These are phyloP conservation scores for Colletotrichum tanaceti DNA, from an alignment of 2,329 filamentous ascomycete species.

Conservation along the genomic window DNA sequence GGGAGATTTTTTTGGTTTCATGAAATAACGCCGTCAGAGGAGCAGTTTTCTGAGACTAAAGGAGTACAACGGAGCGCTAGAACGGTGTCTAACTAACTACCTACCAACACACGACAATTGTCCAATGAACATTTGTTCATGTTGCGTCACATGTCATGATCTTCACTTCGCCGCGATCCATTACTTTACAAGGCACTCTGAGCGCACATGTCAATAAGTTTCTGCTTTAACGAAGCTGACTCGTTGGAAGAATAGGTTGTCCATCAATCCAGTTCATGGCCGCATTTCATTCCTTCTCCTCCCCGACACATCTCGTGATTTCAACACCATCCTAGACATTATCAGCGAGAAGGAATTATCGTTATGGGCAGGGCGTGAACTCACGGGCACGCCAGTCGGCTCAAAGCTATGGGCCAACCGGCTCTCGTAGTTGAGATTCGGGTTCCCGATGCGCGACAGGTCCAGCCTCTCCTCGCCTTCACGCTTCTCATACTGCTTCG, in stretches of 20 bases:
- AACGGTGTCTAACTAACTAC: constrained; percentile 29
- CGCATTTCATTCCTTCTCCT: constrained; percentile 40
- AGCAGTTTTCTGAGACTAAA: constrained; percentile 5
- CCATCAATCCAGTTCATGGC: neutral
- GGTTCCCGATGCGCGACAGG: constrained; percentile 63
- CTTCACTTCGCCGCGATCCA: neutral
- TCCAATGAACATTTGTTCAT: constrained; percentile 25
- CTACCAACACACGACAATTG: constrained; percentile 28
- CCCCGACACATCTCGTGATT: constrained; percentile 68
- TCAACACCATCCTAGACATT: constrained; percentile 72
- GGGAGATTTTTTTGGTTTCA: constrained; percentile 8
- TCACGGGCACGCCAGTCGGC: constrained; percentile 73
- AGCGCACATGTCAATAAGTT: too few species aligned
- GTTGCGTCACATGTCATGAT: constrained; percentile 14
- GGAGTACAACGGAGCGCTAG: constrained; percentile 25
- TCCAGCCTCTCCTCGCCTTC: constrained; percentile 55
- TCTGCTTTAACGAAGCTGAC: neutral
- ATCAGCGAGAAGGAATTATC: neutral
- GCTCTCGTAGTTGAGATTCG: constrained; percentile 74
- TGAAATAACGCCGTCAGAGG: constrained; percentile 25
- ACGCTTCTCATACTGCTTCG: constrained; percentile 68
- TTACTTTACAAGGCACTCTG: neutral
- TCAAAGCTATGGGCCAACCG: constrained; percentile 73
- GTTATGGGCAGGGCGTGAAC: constrained; percentile 44
- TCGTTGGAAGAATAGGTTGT: neutral